These are phyloP conservation scores for Cynanchum wilfordii DNA, from an alignment of 257 asterid species.

Conservation along the genomic window DNA sequence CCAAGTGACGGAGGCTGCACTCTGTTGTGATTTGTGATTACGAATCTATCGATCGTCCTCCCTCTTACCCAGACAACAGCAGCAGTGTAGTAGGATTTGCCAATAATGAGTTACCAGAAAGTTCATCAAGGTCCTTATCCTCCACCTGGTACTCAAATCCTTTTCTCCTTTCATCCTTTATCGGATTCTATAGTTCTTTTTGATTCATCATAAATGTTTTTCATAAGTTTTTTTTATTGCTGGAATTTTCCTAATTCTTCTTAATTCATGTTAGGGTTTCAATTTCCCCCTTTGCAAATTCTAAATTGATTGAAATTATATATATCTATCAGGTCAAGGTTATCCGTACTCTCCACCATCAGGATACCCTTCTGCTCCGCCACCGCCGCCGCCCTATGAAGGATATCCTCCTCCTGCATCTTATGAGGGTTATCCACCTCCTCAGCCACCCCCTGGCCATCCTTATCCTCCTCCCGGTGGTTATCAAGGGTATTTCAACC, in stretches of 20 bases:
- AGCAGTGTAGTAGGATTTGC: neutral
- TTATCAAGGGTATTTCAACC: constrained; percentile 68
- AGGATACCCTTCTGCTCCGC: constrained; percentile 36
- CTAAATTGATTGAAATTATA: neutral
- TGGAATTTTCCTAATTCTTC: neutral
- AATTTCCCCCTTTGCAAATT: neutral
- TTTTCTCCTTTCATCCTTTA: neutral
- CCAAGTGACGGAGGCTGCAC: neutral
- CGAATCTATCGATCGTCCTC: neutral
- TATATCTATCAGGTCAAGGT: constrained; percentile 39
- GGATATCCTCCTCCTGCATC: constrained; percentile 38
- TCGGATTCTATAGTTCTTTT: neutral
- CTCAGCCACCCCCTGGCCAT: constrained; percentile 36
- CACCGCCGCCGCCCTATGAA: constrained; percentile 48
- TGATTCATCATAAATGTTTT: neutral
- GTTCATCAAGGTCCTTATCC: neutral
- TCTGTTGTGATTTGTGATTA: neutral
- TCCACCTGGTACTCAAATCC: neutral
- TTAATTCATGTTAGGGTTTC: neutral
- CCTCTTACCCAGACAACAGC: neutral
- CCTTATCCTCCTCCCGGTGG: constrained; percentile 49
- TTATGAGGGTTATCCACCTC: constrained; percentile 28
- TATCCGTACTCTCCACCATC: constrained; percentile 53
- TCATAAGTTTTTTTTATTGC: neutral
- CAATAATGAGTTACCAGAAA: constrained; percentile 1